Evolutionary conservation across 2,329 filamentous ascomycete genomes (phyloP), one percentile per base, ranked within the genome.

Genomic region (Aspergillus sp.): DNA sequence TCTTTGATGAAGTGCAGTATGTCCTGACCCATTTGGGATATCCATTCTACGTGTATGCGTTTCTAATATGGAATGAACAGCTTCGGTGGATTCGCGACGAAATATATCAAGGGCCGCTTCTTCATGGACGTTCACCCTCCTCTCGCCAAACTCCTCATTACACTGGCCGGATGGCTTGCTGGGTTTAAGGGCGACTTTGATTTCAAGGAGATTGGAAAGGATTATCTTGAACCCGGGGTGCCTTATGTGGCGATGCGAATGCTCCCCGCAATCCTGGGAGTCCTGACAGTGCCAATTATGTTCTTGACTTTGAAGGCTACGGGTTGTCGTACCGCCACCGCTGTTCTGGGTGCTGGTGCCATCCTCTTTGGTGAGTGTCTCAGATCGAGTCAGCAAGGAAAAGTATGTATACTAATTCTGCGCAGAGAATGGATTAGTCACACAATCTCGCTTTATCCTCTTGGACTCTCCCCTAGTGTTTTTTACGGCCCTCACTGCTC

Each of bases 81-180:
- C 79, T 99, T 99, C 75, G 95, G 95, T 75, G 95, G 95, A 49
- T 99, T 99, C 74, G 95, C 95, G 64, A 91, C 90, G 68, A 99
- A 99, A 78, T 99, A 99, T 77, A 98, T 99, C 84, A 98, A 99
- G 82, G 95, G 95, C 71, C 89, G 84, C 74, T 99, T 99, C 84
- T 99, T 99, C 77, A 99, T 99, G 95, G 95, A 99, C 74, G 95
- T 99, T n/a, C 95, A 99, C 74, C 95, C 95, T 33, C 95, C 95
- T 46, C 84, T 99, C 60, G 95, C 95, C 65, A 99, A 99, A 82
- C 86, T 99, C 73, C 87, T 99, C 66, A 93, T 99, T 70, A 96
- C 95, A 52, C 85, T 99, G 60, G 92, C 93, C 63, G 95, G 93
- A 67, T 99, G 90, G 88, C 78, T 97, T 63, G 95, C 93, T 68